Percentiles rank a stretch among this genome's conserved stretches.
Evolutionary conservation across 352 stramenopile genomes (phyloP).

Genomic region (Phytopythium sindhum): DNA sequence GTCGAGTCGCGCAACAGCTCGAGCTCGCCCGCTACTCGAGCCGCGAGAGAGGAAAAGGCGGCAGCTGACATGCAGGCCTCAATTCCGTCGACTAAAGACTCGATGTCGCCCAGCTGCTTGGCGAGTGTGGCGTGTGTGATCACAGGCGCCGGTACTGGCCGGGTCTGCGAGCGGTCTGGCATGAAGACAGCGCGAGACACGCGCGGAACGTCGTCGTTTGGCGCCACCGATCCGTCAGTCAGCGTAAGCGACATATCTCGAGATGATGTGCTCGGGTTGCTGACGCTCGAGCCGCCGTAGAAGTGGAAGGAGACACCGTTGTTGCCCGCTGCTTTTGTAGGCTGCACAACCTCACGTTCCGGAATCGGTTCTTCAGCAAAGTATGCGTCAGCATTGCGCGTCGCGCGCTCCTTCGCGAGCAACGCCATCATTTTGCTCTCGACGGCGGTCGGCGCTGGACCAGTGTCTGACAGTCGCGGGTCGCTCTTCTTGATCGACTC

Average conservation of each 20-base stretch:
- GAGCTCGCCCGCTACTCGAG: slow-evolving; percentile 43
- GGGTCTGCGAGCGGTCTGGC: slow-evolving; percentile 7
- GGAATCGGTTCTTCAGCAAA: slow-evolving; percentile 13
- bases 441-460: slow-evolving; percentile 9
- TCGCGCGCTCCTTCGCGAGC: slow-evolving; percentile 31
- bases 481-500: slow-evolving; percentile 51
- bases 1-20: slow-evolving; percentile 52
- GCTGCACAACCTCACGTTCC: slow-evolving; percentile 11
- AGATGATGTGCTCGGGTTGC: slow-evolving; percentile 2
- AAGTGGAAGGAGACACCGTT: slow-evolving; percentile 65
- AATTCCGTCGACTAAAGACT: slow-evolving; percentile 56
- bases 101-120: slow-evolving; percentile 52
- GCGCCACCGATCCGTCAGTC: slow-evolving; percentile 14
- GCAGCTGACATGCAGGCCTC: slow-evolving; percentile 34
- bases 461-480: slow-evolving; percentile 36
- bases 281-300: slow-evolving; percentile 25
- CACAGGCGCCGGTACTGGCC: slow-evolving; percentile 9
- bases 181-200: slow-evolving; percentile 48
- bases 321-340: slow-evolving; percentile 14
- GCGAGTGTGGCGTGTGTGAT: slow-evolving; percentile 30
- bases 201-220: slow-evolving; percentile 21
- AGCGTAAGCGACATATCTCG: slow-evolving; percentile 14
- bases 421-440: slow-evolving; percentile 39
- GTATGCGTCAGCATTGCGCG: slow-evolving; percentile 11
- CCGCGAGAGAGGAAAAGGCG: slow-evolving; percentile 38